These are phyloP conservation scores for Leucocoprinus leucothites DNA, from an alignment of 768 basidiomycete genomes.

Conservation along the genomic window DNA sequence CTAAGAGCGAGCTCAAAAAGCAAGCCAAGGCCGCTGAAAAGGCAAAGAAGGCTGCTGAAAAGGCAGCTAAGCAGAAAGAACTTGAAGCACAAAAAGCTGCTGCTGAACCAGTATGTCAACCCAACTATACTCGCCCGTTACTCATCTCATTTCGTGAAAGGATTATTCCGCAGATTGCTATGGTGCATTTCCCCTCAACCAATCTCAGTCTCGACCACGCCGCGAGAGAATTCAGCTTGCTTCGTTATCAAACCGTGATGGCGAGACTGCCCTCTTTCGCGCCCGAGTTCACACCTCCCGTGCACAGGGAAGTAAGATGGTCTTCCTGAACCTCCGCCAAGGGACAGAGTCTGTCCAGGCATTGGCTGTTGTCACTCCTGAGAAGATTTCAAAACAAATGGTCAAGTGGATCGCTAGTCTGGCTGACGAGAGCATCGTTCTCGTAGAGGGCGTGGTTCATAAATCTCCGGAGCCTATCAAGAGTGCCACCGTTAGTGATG, in stretches of 20 bases:
- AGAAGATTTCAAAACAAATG: slow-evolving; percentile 94
- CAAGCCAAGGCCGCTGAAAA: slow-evolving; percentile 89
- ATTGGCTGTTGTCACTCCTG: slow-evolving; percentile 66
- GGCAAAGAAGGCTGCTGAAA: slow-evolving; percentile 83
- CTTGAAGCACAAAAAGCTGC: slow-evolving; percentile 64
- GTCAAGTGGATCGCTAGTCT: slow-evolving; percentile 84
- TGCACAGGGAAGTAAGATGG: slow-evolving; percentile 93
- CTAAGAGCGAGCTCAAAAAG: slow-evolving; percentile 91
- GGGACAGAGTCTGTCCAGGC: slow-evolving; percentile 85
- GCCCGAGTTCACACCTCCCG: slow-evolving; percentile 91
- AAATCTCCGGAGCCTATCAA: slow-evolving; percentile 85
- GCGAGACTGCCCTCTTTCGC: slow-evolving; percentile 76
- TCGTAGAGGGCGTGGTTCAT: slow-evolving; percentile 81
- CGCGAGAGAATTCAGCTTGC: slow-evolving; percentile 62
- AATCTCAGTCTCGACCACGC: slow-evolving; percentile 77
- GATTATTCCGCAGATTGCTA: slow-evolving; percentile 80
- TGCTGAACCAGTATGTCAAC: slow-evolving; percentile 52
- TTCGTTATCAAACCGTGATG: slow-evolving; percentile 62
- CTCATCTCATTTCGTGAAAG: slow-evolving; percentile 31
- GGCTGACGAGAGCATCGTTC: slow-evolving; percentile 84
- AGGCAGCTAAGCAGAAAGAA: slow-evolving; percentile 76
- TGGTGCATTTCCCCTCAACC: slow-evolving; percentile 85
- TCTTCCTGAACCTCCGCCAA: slow-evolving; percentile 91
- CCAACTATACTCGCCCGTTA: slow-evolving; percentile 2
- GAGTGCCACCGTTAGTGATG: slow-evolving; percentile 82